A percentile compares a stretch with the other conserved stretches of the same genome.
Evolutionary conservation across 2,329 filamentous ascomycete genomes (phyloP).

Genomic region (Pseudogymnoascus sp.): DNA sequence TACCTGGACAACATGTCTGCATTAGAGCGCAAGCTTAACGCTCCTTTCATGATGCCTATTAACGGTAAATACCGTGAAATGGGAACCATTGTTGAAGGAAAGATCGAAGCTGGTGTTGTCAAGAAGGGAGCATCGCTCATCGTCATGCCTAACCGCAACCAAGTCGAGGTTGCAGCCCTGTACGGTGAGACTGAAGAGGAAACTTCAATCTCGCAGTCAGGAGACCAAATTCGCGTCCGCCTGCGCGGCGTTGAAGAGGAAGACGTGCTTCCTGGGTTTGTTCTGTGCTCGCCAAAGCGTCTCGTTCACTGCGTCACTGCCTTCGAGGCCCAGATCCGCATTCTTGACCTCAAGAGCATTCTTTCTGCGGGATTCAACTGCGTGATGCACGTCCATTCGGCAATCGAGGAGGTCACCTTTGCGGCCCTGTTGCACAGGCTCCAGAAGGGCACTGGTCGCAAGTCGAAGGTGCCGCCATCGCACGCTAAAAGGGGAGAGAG

Average conservation of each 20-base stretch:
- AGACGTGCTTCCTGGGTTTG: conserved; percentile 90
- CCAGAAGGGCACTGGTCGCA: conserved; percentile 87
- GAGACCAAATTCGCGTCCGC: conserved; percentile 88
- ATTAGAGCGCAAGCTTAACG: conserved; percentile 90
- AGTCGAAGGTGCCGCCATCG: conserved; percentile 86
- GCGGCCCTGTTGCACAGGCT: conserved; percentile 81
- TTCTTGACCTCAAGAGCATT: conserved; percentile 91
- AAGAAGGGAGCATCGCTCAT: conserved; percentile 81
- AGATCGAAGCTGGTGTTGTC: conserved; percentile 88
- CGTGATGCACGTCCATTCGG: conserved; percentile 92
- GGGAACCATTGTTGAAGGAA: conserved; percentile 95
- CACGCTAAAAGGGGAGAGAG: conserved; percentile 76
- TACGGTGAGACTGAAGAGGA: conserved; percentile 98
- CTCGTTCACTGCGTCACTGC: conserved; percentile 81
- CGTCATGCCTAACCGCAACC: conserved; percentile 93
- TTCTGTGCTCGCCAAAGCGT: conserved; percentile 89
- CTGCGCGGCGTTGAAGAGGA: conserved; percentile 95
- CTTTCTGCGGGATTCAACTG: conserved; percentile 94
- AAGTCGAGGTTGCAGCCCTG: conserved; percentile 71
- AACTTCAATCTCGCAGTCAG: conserved; percentile 70
- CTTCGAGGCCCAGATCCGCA: conserved; percentile 95
- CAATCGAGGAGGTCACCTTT: conserved; percentile 96
- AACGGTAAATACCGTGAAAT: conserved; percentile 95
- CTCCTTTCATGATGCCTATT: conserved; percentile 98
- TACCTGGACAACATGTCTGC: conserved; percentile 92